phyloP scores from a whole-genome alignment of 331 rosid genomes.

The Ulmus americana region DNA sequence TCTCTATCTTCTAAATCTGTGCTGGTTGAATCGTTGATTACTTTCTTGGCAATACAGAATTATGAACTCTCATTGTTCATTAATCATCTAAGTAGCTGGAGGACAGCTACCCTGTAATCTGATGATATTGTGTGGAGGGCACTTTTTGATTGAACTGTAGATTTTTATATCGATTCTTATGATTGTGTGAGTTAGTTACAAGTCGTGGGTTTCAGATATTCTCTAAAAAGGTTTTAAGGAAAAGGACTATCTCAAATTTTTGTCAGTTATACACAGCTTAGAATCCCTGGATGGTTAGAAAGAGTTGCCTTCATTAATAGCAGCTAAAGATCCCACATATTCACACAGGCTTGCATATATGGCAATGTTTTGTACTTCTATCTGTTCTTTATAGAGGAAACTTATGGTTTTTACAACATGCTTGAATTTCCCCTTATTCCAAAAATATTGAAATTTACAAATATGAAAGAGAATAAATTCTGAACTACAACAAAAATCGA shows the following conservation, averaged over 20 bases:
- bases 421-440: background rate
- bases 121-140: background rate
- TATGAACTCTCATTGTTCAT: background rate
- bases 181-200: background rate
- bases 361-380: background rate
- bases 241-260: slow-evolving; percentile 1
- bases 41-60: background rate
- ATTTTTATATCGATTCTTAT: background rate
- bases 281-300: background rate
- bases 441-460: background rate
- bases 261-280: background rate
- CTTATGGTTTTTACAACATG: background rate
- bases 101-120: background rate
- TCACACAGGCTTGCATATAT: slow-evolving; percentile 1
- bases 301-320: background rate
- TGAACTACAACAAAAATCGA: slow-evolving; percentile 3
- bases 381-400: slow-evolving; percentile 10
- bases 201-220: background rate
- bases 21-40: background rate
- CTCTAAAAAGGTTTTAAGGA: background rate
- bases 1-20: background rate
- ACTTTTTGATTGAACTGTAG: background rate
- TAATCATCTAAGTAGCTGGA: background rate
- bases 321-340: background rate
- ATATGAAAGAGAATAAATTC: background rate